Conservation (phyloP, 164 flowering plant species). For the Liquidambar formosana region DNA sequence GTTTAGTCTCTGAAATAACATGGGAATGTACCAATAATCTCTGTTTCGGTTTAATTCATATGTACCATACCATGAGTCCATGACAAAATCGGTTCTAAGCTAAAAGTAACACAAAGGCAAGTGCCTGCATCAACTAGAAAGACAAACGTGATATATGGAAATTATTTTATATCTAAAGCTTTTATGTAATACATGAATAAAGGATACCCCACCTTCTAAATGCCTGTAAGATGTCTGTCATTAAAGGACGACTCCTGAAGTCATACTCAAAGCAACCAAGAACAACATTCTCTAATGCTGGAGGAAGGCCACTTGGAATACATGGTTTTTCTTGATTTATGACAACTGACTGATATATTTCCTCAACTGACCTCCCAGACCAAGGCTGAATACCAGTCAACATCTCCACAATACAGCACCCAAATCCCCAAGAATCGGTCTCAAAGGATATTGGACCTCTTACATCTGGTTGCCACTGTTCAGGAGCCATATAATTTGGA, state of each 20-base stretch:
- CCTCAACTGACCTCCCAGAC: conserved; percentile 74
- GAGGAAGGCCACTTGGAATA: conserved; percentile 80
- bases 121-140: no score
- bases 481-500: conserved; percentile 96
- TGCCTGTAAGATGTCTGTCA: conserved; percentile 61
- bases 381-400: conserved; percentile 79
- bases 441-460: conserved; percentile 89
- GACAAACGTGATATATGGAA: neutral
- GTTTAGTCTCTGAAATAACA: no score
- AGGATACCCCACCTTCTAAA: conserved; percentile 53
- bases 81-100: no score
- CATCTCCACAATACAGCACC: conserved; percentile 88
- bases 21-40: no score
- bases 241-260: conserved; percentile 72
- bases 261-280: conserved; percentile 92
- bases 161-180: neutral
- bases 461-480: conserved; percentile 88
- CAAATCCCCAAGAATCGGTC: conserved; percentile 97
- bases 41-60: no score
- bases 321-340: conserved; percentile 71
- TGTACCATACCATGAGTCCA: no score
- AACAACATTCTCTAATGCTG: conserved; percentile 67
- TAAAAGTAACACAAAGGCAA: neutral
- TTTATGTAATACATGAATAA: neutral
- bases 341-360: conserved; percentile 65